Evolutionary conservation across 106 monocot genomes (phyloP), one percentile per base, ranked within the genome.

Genomic region (Phalaenopsis equestris): DNA sequence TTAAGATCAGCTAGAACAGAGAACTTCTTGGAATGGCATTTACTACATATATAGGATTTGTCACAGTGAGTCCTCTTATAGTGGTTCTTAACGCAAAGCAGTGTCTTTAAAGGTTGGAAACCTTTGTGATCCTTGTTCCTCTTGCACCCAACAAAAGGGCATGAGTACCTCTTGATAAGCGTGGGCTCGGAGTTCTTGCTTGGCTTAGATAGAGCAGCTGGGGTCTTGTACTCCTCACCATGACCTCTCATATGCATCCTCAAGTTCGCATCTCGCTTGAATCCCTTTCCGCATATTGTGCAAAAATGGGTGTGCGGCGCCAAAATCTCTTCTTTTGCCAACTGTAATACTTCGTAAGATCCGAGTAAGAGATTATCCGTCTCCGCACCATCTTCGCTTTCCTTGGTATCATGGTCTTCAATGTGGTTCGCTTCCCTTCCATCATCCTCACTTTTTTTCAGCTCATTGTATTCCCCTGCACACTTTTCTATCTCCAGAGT

Each of bases 211-310:
- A 96, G 93, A 0, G 96, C 96, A 41, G 93, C 91, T 0, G 88
- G 86, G n/a, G 83, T 90, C 80, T 96, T 96, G 84, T 94, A 96
- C 87, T 96, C 91, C 15, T 96, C 96, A 12, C 96, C 96, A 55
- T 96, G 96, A 58, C 96, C 96, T 84, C 96, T 88, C 96, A 96
- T 96, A 56, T 96, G 96, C 96, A 96, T 96, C 42, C 96, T 86
- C 45, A 96, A 80, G 58, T 96, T 96, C 1, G 96, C 96, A 68
- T 93, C 93, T 18, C 96, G 80, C 80, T 96, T 96, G 55, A 96
- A 96, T 6, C 96, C 96, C 79, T 96, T 96, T 9, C 93, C 92
- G 61, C 96, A 96, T 6, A 96, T 94, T 16, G 67, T 11, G 77
- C 96, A 96, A 64, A 96, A 96, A 78, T 96, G 93, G 0, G 96